phyloP scores from a whole-genome alignment of 1,284 basidiomycete genomes.

The Cryptococcus sp. region DNA sequence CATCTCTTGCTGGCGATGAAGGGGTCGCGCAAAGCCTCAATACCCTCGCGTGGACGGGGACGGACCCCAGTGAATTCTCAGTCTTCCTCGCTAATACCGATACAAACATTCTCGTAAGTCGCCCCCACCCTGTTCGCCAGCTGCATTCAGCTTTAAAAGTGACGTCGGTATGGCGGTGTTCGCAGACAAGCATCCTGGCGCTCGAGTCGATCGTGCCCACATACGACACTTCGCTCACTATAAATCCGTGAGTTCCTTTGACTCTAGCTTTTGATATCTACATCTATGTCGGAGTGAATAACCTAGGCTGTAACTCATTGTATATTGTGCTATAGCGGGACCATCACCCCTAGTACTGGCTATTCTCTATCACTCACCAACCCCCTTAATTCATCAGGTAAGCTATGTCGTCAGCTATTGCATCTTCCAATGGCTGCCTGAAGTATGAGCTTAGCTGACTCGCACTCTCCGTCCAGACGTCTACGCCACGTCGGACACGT shows the following conservation, averaged over 20 bases:
- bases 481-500: constrained; percentile 62
- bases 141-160: too few relatives aligned
- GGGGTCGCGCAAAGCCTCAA: constrained; percentile 42
- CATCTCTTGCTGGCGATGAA: constrained; percentile 5
- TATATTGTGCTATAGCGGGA: constrained; percentile 13
- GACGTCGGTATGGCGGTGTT: neutral
- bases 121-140: neutral
- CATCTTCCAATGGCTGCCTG: neutral
- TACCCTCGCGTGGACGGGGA: constrained; percentile 40
- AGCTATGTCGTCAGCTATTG: constrained; percentile 29
- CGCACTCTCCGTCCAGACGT: constrained; percentile 54
- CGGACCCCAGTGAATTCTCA: constrained; percentile 31
- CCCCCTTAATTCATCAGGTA: constrained; percentile 61
- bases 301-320: neutral
- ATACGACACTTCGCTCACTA: constrained; percentile 32
- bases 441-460: neutral
- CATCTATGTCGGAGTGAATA: neutral
- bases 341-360: constrained; percentile 43
- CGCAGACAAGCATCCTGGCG: constrained; percentile 34
- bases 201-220: constrained; percentile 24
- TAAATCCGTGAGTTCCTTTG: constrained; percentile 34
- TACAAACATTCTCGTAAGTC: constrained; percentile 34
- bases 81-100: constrained; percentile 44
- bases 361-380: constrained; percentile 65
- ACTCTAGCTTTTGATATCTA: neutral